A percentile compares a stretch with the other conserved stretches of the same genome.
phyloP scores from a whole-genome alignment of 805 yeast genomes.

The Metschnikowia proteae region DNA sequence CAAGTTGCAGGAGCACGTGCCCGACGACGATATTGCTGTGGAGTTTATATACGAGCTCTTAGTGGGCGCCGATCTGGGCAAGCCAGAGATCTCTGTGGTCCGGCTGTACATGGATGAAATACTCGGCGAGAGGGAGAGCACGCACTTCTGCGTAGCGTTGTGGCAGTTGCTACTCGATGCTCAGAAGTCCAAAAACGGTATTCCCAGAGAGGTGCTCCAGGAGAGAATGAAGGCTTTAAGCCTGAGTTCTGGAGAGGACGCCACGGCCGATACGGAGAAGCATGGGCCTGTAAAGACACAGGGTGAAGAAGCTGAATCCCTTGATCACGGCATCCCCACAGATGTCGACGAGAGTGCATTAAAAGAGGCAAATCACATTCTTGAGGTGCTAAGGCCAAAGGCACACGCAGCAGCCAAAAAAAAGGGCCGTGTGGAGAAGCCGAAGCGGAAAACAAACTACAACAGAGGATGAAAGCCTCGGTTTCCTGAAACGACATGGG shows the following conservation, averaged over 20 bases:
- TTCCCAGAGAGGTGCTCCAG: slow-evolving; percentile 35
- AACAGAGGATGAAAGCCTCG: slow-evolving; percentile 21
- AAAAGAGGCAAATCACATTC: slow-evolving; percentile 6
- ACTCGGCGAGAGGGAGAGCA: slow-evolving; percentile 38
- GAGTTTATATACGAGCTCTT: slow-evolving; percentile 46
- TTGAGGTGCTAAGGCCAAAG: slow-evolving; percentile 7
- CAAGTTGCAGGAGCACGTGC: slow-evolving; percentile 33
- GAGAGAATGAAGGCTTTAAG: slow-evolving; percentile 13
- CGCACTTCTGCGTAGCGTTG: slow-evolving; percentile 37
- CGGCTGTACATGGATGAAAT: slow-evolving; percentile 45
- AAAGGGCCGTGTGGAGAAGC: slow-evolving; percentile 5
- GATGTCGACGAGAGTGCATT: slow-evolving; percentile 10
- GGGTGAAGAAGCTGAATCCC: too few species aligned
- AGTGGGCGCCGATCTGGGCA: slow-evolving; percentile 22
- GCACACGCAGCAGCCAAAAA: neutral
- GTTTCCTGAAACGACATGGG: too few species aligned
- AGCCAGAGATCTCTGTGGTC: slow-evolving; percentile 39
- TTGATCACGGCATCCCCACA: neutral
- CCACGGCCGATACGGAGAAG: slow-evolving; percentile 5
- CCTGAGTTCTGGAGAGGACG: slow-evolving; percentile 4
- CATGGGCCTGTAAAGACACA: neutral
- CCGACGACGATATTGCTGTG: slow-evolving; percentile 49
- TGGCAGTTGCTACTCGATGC: slow-evolving; percentile 46
- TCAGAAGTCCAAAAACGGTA: slow-evolving; percentile 43
- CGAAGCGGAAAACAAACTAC: slow-evolving; percentile 23